Conservation (phyloP, 805 yeast species). For the Kregervanrija fluxuum region DNA sequence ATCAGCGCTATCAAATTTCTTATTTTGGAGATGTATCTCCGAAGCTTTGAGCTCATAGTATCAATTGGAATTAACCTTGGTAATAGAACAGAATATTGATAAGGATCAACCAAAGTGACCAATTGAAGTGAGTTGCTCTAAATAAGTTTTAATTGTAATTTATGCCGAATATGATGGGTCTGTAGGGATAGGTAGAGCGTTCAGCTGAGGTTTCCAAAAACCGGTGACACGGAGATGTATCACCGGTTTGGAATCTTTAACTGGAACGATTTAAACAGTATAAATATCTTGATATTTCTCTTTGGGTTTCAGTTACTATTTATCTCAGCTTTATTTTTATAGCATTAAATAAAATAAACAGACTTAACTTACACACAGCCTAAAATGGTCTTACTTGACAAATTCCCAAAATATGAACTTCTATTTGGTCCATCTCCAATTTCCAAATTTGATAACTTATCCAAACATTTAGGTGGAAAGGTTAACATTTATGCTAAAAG, state of each 20-base stretch:
- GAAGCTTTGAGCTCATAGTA: no score
- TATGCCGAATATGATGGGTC: no score
- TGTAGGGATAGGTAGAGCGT: no score
- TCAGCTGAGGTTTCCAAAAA: no score
- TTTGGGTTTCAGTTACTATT: neutral
- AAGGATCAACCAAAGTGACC: no score
- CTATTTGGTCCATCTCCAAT: constrained; percentile 31
- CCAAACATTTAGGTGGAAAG: constrained; percentile 24
- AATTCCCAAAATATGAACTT: constrained; percentile 21
- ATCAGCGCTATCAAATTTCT: no score
- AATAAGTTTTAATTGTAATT: no score
- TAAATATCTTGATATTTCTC: constrained; percentile 1
- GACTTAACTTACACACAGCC: neutral
- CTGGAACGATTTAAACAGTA: neutral
- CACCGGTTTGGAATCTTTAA: constrained; percentile 1
- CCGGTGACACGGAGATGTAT: constrained; percentile 9
- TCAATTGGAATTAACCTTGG: no score
- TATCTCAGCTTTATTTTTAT: neutral
- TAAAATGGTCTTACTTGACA: constrained; percentile 14
- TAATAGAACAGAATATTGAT: no score
- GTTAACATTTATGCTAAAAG: constrained; percentile 29
- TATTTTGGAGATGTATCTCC: no score
- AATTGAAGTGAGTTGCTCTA: no score
- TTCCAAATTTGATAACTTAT: constrained; percentile 24
- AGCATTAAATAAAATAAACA: neutral